phyloP scores from a whole-genome alignment of 805 yeast species.

The Ogataea nonfermentans region DNA sequence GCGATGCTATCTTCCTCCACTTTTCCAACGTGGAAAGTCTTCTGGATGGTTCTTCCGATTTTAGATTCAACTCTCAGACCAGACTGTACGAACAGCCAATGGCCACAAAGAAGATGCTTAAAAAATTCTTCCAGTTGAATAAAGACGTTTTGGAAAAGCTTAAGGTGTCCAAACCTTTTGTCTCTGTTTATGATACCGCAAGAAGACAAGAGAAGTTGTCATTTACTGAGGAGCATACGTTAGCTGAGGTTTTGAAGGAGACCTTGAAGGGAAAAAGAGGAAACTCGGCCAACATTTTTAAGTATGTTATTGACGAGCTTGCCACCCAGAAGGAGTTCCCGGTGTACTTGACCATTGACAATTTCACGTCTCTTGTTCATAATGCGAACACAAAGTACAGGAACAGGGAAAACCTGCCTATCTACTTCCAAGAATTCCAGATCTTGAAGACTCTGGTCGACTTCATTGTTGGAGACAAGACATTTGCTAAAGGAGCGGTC shows the following conservation, averaged over 20 bases:
- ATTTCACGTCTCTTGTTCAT: conserved; percentile 62
- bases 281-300: conserved; percentile 44
- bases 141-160: conserved; percentile 35
- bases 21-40: conserved; percentile 59
- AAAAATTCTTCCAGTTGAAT: conserved; percentile 50
- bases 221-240: conserved; percentile 25
- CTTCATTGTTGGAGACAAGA: conserved; percentile 49
- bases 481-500: conserved; percentile 62
- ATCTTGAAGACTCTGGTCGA: conserved; percentile 56
- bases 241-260: conserved; percentile 44
- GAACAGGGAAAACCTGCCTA: conserved; percentile 50
- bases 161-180: conserved; percentile 21
- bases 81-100: conserved; percentile 72
- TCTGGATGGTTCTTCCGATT: conserved; percentile 73
- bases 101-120: conserved; percentile 60
- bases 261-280: conserved; percentile 26
- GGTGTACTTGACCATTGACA: conserved; percentile 69
- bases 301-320: conserved; percentile 55
- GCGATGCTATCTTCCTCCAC: conserved; percentile 51
- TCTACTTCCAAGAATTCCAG: conserved; percentile 63
- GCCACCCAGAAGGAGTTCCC: conserved; percentile 50
- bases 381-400: conserved; percentile 58
- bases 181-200: conserved; percentile 21
- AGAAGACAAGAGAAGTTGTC: conserved; percentile 15
- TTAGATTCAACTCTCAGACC: conserved; percentile 49